Evolutionary conservation across 257 asterid genomes (phyloP).

Genomic region (Galeopsis tetrahit): DNA sequence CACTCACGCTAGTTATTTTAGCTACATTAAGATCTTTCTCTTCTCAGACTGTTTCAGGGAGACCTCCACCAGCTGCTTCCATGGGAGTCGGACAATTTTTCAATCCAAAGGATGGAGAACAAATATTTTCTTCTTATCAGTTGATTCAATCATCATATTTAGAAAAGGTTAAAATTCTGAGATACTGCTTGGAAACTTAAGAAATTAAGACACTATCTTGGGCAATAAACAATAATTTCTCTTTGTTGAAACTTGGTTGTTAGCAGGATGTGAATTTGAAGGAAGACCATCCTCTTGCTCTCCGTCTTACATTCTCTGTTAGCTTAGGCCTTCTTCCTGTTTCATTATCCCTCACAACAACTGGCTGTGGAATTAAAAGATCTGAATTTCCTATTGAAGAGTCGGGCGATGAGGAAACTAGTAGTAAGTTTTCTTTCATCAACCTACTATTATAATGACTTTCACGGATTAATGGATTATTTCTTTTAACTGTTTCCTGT

Average conservation of each 20-base stretch:
- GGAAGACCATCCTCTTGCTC: slow-evolving; percentile 94
- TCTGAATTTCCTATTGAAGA: slow-evolving; percentile 75
- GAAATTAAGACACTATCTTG: slow-evolving; percentile 24
- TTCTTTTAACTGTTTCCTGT: slow-evolving; percentile 17
- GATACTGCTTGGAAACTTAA: slow-evolving; percentile 29
- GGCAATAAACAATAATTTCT: slow-evolving; percentile 21
- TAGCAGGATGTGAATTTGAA: slow-evolving; percentile 69
- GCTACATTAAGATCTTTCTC: slow-evolving; percentile 34
- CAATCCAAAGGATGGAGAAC: slow-evolving; percentile 71
- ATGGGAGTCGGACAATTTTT: slow-evolving; percentile 99
- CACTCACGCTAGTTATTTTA: not conserved
- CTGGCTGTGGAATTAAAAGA: slow-evolving; percentile 87
- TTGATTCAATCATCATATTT: slow-evolving; percentile 57
- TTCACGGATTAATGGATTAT: slow-evolving; percentile 24
- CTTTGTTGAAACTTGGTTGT: slow-evolving; percentile 40
- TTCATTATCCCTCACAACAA: slow-evolving; percentile 66
- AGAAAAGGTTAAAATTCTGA: slow-evolving; percentile 57
- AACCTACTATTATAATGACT: slow-evolving; percentile 25
- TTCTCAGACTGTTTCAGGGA: slow-evolving; percentile 86
- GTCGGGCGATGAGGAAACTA: slow-evolving; percentile 61
- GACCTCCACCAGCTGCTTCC: slow-evolving; percentile 97
- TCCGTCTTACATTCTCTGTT: slow-evolving; percentile 77
- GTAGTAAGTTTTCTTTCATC: slow-evolving; percentile 53
- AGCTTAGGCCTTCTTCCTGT: slow-evolving; percentile 95
- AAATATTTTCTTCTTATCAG: slow-evolving; percentile 54